Evolutionary conservation across 208 protist species (phyloP).

Genomic region (Novymonas esmeraldas): DNA sequence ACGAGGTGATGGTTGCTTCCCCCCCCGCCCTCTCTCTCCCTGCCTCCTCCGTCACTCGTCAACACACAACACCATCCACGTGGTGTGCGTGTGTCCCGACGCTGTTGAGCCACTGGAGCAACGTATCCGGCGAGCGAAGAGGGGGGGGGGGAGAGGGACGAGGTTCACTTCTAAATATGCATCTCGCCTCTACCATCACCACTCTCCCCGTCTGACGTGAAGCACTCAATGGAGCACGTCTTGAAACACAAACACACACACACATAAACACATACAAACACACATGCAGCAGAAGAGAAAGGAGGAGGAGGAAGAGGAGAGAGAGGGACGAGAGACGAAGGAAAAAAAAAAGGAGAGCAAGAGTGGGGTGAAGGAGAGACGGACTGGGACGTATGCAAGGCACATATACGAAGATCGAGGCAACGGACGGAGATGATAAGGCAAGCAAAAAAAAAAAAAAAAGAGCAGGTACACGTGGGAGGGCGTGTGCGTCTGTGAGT

Average conservation of each 20-base stretch:
- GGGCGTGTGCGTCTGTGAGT: too few species aligned
- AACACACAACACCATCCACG: too few species aligned
- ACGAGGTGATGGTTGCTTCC: too few species aligned
- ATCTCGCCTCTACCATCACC: too few species aligned
- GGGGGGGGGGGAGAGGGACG: too few species aligned
- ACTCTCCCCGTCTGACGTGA: too few species aligned
- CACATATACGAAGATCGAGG: neutral
- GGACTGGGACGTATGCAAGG: neutral
- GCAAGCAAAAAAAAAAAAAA: neutral
- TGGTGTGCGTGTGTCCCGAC: too few species aligned
- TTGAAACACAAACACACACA: neutral
- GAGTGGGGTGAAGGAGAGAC: neutral
- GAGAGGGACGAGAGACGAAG: neutral
- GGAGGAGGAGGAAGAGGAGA: neutral
- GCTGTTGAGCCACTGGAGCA: too few species aligned
- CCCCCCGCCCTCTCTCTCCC: too few species aligned
- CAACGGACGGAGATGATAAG: neutral
- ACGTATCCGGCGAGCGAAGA: too few species aligned
- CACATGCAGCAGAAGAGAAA: neutral
- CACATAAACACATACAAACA: neutral
- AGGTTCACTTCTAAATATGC: too few species aligned
- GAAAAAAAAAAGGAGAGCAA: neutral
- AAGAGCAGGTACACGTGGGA: neutral
- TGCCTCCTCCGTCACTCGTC: too few species aligned
- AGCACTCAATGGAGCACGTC: neutral